Base-by-base conservation (phyloP, 2,329 filamentous ascomycete genomes). In the Fulvia fulva region DNA sequence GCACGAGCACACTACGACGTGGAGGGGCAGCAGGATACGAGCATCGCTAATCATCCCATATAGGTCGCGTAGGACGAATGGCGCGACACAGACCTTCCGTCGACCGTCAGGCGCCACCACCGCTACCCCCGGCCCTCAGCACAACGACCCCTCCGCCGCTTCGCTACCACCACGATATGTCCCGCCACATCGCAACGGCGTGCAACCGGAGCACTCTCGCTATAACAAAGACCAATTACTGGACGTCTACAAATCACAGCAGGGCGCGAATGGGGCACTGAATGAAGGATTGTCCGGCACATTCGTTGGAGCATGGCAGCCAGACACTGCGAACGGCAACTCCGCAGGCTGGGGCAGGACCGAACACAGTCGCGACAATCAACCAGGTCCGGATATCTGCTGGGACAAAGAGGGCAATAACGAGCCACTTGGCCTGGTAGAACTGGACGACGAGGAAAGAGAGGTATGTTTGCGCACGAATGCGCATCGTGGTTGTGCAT, bases 371-470 rank as follows among this genome's bases (percentile, higher is more conserved):
- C 88, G 91, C 71, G 85, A 88, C 63, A 79, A 82, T 62, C 86
- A 86, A 58, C 85, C 89, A 69, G 91, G 93, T 46, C 90, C 92
- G n/a, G 91, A 94, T 62, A 84, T 93, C 44, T 97, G 92, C 74
- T 99, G 93, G 94, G 90, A 96, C 70, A 76, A 83, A 58, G 81
- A 82, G 59, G 91, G 89, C 23, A 81, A 82, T 54, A 81, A 85
- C 46, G 82, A 84, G 63, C 91, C 92, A 6, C 79, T 97, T 63
- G 86, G 85, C 28, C 73, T 96, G 63, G 81, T 84, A 61, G 86
- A 89, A 45, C 85, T 96, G 84, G 83, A 80, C 30, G 83, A 87
- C 49, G 83, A 86, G 54, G 85, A 87, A 74, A 83, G 78, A 76
- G 83, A 87, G 77, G 85, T 87, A 71, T 22, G 67, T 64, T 44